Evolutionary conservation across 441 rosid species (phyloP), one percentile per base, ranked within the genome.

Genomic region (Aleurites moluccanus): DNA sequence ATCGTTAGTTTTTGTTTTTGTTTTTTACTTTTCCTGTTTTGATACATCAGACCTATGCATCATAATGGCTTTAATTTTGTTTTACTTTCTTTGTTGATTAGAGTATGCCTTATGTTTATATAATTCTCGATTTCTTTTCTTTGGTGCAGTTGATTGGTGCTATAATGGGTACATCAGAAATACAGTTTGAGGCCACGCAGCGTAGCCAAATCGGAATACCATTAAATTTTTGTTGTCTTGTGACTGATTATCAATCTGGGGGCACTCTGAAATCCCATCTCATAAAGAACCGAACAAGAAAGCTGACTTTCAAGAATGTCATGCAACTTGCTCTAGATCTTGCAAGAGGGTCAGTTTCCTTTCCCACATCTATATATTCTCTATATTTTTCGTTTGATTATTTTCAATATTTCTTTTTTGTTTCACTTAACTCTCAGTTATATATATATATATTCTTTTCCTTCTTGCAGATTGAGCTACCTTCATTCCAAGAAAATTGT

Each of bases 401-500:
- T 13, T 23, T 25, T 33, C 30, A 27, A 8, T 1, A 11, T 59
- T 27, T 8, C 27, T 7, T 16, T 21, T 57, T 16, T 0, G 0
- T 42, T 16, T 0, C 0, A 10, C 8, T 6, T 0, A 14, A 44
- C 8, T 38, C 6, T 60, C 11, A 21, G 67, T 47, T n/a, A n/a
- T n/a, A n/a, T n/a, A n/a, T n/a, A n/a, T n/a, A n/a, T 52, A 11
- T 42, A 64, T 21, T 59, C 10, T 23, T 45, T 33, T 20, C 14
- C 23, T 15, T 13, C 20, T 18, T 80, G 83, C 76, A 90, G 98
- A 87, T 81, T 91, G 86, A 86, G 93, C 77, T 93, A 91, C 78
- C 96, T 91, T 63, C 97, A 93, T 71, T 85, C 94, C 1, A 81
- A 88, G 85, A 90, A 90, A 81, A 90, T 92, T 79, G 97, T 90